These are phyloP conservation scores for Hypoxylon trugodes DNA, from an alignment of 495 filamentous ascomycete species.

Conservation along the genomic window DNA sequence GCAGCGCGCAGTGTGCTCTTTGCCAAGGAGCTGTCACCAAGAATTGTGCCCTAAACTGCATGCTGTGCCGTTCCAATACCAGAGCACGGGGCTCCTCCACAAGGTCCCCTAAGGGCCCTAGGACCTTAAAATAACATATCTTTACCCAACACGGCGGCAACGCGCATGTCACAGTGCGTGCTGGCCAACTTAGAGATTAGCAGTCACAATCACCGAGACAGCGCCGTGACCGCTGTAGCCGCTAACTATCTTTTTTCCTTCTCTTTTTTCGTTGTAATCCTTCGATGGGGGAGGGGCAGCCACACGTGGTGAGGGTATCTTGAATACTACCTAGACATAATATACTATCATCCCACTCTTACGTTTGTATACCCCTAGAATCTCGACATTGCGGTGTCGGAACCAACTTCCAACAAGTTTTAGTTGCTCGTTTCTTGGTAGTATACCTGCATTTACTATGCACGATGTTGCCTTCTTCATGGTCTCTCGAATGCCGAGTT, in stretches of 20 bases:
- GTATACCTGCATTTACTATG: neutral
- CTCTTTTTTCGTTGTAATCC: slow-evolving; percentile 23
- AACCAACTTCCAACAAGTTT: neutral
- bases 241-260: too few species aligned
- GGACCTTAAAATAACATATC: slow-evolving; percentile 32
- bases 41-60: slow-evolving; percentile 28
- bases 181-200: slow-evolving; percentile 13
- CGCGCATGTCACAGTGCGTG: slow-evolving; percentile 30
- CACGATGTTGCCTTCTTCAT: neutral
- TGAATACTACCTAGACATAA: slow-evolving; percentile 4
- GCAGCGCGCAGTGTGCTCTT: slow-evolving; percentile 4
- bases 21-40: slow-evolving; percentile 33
- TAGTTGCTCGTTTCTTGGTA: neutral
- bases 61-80: slow-evolving; percentile 27
- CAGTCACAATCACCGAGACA: slow-evolving; percentile 34
- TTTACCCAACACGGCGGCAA: slow-evolving; percentile 25
- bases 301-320: slow-evolving; percentile 9
- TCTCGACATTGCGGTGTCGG: slow-evolving; percentile 7
- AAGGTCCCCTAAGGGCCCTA: too few species aligned
- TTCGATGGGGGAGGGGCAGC: slow-evolving; percentile 12
- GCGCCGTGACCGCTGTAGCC: slow-evolving; percentile 26
- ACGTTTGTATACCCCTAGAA: slow-evolving; percentile 7
- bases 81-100: slow-evolving; percentile 21
- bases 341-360: neutral
- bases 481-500: neutral